phyloP scores from a whole-genome alignment of 2,329 filamentous ascomycete species.

The Cladosporium sp. region DNA sequence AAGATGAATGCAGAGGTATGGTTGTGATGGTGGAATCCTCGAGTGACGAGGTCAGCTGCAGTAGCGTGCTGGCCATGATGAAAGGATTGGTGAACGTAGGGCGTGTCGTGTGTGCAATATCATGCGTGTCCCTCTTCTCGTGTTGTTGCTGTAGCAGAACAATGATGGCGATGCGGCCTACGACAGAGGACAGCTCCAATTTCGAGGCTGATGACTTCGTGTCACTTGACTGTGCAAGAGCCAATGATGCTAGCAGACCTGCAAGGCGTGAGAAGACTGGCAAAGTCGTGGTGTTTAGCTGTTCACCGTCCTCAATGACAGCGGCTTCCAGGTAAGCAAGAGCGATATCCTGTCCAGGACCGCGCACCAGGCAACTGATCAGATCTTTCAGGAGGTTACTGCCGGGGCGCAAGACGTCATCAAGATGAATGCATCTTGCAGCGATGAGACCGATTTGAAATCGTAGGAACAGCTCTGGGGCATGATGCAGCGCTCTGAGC shows the following conservation, averaged over 20 bases:
- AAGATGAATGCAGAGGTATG: neutral
- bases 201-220: neutral
- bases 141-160: neutral
- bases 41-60: neutral
- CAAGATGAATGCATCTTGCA: neutral
- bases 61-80: neutral
- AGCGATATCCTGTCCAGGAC: constrained; percentile 1
- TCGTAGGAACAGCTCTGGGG: neutral
- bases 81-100: neutral
- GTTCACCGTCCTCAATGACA: neutral
- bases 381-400: neutral
- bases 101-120: neutral
- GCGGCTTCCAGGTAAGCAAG: constrained; percentile 2
- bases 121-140: neutral
- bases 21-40: neutral
- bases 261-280: constrained; percentile 3
- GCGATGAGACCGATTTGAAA: neutral
- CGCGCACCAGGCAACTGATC: constrained; percentile 4
- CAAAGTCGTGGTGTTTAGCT: neutral
- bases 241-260: neutral
- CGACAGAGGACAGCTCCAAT: neutral
- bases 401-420: neutral
- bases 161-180: neutral
- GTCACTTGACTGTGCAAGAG: neutral
- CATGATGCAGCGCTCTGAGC: constrained; percentile 4